phyloP scores from a whole-genome alignment of 352 stramenopile genomes.

The Phytophthora sojae region DNA sequence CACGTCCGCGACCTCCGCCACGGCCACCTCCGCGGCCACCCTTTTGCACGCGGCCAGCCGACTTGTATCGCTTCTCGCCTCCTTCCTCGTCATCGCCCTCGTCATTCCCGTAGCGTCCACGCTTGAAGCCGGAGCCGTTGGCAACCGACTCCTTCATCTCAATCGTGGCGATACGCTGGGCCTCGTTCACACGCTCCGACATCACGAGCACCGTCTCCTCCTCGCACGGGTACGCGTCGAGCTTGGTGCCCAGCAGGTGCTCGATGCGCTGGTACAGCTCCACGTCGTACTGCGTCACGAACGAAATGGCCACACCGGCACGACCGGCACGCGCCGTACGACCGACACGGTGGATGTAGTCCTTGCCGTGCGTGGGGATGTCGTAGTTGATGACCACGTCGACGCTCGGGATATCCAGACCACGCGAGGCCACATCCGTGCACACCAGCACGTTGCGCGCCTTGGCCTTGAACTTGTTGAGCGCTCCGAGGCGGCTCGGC shows the following conservation, averaged over 20 bases:
- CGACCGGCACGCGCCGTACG: slow-evolving; percentile 96
- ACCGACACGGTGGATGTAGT: slow-evolving; percentile 99
- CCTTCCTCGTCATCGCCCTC: slow-evolving; percentile 45
- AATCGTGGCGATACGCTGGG: slow-evolving; percentile 94
- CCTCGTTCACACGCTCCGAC: slow-evolving; percentile 97
- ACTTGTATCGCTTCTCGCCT: slow-evolving; percentile 83
- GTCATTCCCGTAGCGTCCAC: slow-evolving; percentile 64
- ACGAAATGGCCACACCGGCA: slow-evolving; percentile 95
- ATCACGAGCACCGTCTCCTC: slow-evolving; percentile 97
- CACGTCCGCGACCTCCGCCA: slow-evolving; percentile 32
- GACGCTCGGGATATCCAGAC: slow-evolving; percentile 97
- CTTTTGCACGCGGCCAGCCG: slow-evolving; percentile 61
- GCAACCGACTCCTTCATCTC: slow-evolving; percentile 87
- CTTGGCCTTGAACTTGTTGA: slow-evolving; percentile 98
- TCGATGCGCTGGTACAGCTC: slow-evolving; percentile 99
- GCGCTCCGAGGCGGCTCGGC: slow-evolving; percentile 95
- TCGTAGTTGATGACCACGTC: slow-evolving; percentile 99
- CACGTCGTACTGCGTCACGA: slow-evolving; percentile 99
- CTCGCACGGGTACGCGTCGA: slow-evolving; percentile 85
- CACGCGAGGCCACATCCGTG: slow-evolving; percentile 91
- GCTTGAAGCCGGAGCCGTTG: slow-evolving; percentile 62
- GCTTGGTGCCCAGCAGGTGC: slow-evolving; percentile 87
- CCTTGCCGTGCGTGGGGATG: slow-evolving; percentile 98
- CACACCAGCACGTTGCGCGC: slow-evolving; percentile 89
- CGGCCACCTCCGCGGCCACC: slow-evolving; percentile 42